These are phyloP conservation scores for Globisporangium ultimum DNA, from an alignment of 352 stramenopile genomes.

Conservation along the genomic window DNA sequence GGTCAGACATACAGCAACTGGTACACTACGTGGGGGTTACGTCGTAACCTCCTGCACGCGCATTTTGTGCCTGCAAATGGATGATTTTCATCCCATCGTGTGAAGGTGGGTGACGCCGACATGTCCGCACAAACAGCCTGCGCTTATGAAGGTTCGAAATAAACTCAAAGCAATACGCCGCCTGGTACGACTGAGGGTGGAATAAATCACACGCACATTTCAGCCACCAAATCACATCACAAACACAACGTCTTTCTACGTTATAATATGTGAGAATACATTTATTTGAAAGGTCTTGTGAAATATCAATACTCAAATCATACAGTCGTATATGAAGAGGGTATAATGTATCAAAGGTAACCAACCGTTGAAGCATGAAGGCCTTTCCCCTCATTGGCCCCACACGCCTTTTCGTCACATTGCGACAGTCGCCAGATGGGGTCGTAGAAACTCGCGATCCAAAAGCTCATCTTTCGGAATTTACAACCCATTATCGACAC, in stretches of 20 bases:
- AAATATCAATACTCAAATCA: neutral
- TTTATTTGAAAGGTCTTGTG: neutral
- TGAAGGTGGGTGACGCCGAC: too few species aligned
- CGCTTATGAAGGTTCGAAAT: neutral
- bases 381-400: neutral
- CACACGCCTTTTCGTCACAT: conserved; percentile 1
- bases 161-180: neutral
- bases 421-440: neutral
- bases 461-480: too few species aligned
- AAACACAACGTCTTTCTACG: neutral
- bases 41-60: neutral
- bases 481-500: too few species aligned
- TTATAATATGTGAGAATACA: too few species aligned
- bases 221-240: conserved; percentile 1
- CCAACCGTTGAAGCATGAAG: too few species aligned
- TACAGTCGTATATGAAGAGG: too few species aligned
- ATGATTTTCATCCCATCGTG: too few species aligned
- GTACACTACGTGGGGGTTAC: too few species aligned
- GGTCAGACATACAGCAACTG: too few species aligned
- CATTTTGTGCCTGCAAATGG: too few species aligned
- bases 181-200: neutral
- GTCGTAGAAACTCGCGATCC: neutral
- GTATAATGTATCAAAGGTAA: too few species aligned
- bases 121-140: neutral
- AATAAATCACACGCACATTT: neutral